Evolutionary conservation across 495 filamentous ascomycete species (phyloP), one percentile per base, ranked within the genome.

Genomic region (Hamigera avellanea): DNA sequence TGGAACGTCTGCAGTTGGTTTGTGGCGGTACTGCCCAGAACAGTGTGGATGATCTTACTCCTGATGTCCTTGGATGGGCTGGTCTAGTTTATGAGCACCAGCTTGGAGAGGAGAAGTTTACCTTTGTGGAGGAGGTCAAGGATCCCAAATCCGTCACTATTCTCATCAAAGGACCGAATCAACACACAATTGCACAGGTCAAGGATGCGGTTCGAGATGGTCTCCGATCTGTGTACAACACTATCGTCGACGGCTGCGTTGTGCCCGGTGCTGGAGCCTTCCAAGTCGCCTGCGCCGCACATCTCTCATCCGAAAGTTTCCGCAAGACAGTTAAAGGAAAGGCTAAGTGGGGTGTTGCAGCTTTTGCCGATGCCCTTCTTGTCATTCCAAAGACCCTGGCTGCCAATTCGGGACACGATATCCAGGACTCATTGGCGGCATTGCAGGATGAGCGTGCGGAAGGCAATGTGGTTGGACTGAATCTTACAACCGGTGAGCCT

Each of bases 91-190:
- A 98, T 49, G 91, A 98, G 67, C 88, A 96, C 64, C 84, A 93
- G 53, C 74, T 98, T 3, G 91, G 91, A 35, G 91, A 98, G 67
- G 91, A 98, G 67, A 98, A 98, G 66, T 98, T 84, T 64, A 98
- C 91, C 12, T 98, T 98, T 47, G 74, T 98, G 43, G 93, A 96
- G 60, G 93, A 98, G 40, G 91, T 98, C 46, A 96, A 95, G 71
- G 84, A 96, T 34, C 84, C 91, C 34, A 98, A 96, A 68, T 95
- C 93, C 4, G 93, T 96, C n/a, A 98, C 91, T 14, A 68, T 98
- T 9, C 71, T 98, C 37, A 95, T 98, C 67, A 98, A 98, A 69
- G 91, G 91, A 6, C 91, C 91, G 27, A 98, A 98, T 62, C 67
- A 75, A 49, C 91, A 98, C 61, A 96, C 93, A 32, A 96, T 98